Base-by-base conservation (phyloP, 805 yeast species). In the Debaryomyces tyrocola region DNA sequence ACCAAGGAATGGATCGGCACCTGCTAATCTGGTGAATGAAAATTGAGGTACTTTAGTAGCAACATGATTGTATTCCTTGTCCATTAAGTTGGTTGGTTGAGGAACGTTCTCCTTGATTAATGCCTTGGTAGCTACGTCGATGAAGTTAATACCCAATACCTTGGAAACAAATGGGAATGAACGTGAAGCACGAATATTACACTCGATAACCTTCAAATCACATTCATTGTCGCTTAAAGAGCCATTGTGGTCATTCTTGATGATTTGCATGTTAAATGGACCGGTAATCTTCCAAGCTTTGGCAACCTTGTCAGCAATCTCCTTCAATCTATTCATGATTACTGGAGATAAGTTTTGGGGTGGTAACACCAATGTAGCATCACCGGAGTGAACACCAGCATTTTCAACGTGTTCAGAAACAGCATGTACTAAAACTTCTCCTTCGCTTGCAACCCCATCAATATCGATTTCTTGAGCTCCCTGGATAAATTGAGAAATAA, bases 331-430 rank as follows among this genome's bases (percentile, higher is more conserved):
- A 20, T 59, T 70, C 79, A 91, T 75, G 43, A 84, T 77, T 14
- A 70, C 75, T 40, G 84, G 83, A 38, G 84, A 82, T 51, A 94
- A 75, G 49, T 77, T 73, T 67, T 85, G 96, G 21, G 99, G 98
- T 49, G 99, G 99, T 49, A 94, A 78, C 42, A 92, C 84, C 62
- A 92, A 81, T 27, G 98, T 90, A 45, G 99, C 99, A 72, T 92
- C 99, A 70, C 99, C 99, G 43, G 97, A 91, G 74, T 92, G 99
- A 48, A 94, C 87, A 78, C 99, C 99, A 8, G 99, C 99, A 62
- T 91, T 90, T 74, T 92, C 99, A 62, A 91, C 96, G 68, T 92
- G 99, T 71, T 94, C 99, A 54, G 96, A 88, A 49, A 92, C 87
- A 49, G 96, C 98, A 69, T 92, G 99, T 48, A 92, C 95, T 43